Conservation (phyloP, 106 monocot genomes). For the Dioscorea dumetorum region DNA sequence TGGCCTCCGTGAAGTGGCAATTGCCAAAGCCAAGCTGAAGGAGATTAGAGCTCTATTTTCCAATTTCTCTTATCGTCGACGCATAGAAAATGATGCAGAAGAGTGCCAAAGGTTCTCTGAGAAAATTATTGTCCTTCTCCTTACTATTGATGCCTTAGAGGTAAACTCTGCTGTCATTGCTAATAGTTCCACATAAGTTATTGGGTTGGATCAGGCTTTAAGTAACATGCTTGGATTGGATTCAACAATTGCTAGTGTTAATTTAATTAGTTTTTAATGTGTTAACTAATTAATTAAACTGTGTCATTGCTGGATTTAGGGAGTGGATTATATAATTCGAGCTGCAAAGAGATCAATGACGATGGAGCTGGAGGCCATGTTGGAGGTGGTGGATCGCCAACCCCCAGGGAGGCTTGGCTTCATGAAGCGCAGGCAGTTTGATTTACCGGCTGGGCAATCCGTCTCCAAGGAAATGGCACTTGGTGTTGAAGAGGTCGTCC, state of each 20-base stretch:
- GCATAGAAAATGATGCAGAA: conserved; percentile 52
- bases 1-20: conserved; percentile 72
- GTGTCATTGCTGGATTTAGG: conserved; percentile 24
- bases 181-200: too few species aligned
- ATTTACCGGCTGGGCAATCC: conserved; percentile 46
- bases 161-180: conserved; percentile 19
- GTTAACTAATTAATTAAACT: too few species aligned
- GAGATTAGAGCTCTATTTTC: conserved; percentile 79
- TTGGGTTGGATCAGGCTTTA: too few species aligned
- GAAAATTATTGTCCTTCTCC: conserved; percentile 81
- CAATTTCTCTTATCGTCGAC: conserved; percentile 78
- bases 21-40: conserved; percentile 87
- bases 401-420: conserved; percentile 43
- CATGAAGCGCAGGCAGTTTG: conserved; percentile 63
- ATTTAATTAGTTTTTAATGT: too few species aligned
- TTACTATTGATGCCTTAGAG: conserved; percentile 89
- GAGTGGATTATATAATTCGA: conserved; percentile 84
- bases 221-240: too few species aligned
- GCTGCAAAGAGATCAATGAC: conserved; percentile 72
- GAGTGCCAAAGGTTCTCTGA: conserved; percentile 90
- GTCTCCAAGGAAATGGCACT: conserved; percentile 47
- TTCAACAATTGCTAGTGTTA: too few species aligned
- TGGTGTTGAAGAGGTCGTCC: conserved; percentile 59
- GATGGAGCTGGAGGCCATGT: conserved; percentile 78
- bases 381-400: conserved; percentile 79